These are phyloP conservation scores for Lachnellula willkommii DNA, from an alignment of 2,329 filamentous ascomycete species.

Conservation along the genomic window DNA sequence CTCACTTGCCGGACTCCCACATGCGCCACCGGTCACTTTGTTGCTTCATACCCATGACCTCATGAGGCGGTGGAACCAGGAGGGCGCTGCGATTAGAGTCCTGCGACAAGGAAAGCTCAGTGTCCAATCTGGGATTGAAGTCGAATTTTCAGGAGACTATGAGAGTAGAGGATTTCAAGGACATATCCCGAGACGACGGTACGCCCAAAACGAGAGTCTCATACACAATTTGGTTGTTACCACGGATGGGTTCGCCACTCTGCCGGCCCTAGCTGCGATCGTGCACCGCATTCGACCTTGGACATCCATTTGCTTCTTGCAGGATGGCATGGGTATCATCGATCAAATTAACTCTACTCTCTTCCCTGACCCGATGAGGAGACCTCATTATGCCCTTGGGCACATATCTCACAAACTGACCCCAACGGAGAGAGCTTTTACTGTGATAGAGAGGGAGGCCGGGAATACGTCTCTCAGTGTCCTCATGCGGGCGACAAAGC, in stretches of 20 bases:
- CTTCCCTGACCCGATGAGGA: conserved; percentile 58
- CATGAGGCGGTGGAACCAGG: conserved; percentile 42
- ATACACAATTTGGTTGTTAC: conserved; percentile 71
- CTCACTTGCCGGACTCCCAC: conserved; percentile 50
- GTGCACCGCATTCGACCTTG: conserved; percentile 60
- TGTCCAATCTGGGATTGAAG: conserved; percentile 28
- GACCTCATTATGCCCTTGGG: conserved; percentile 65
- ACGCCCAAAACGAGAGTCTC: not conserved
- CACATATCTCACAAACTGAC: conserved; percentile 35
- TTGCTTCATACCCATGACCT: conserved; percentile 48
- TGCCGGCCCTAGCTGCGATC: conserved; percentile 53
- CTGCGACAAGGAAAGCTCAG: conserved; percentile 39
- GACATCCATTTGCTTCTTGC: conserved; percentile 70
- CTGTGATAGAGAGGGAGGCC: conserved; percentile 34
- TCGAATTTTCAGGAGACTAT: conserved; percentile 22
- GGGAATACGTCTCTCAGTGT: conserved; percentile 35
- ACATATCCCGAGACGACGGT: not conserved
- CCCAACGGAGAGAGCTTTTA: conserved; percentile 36
- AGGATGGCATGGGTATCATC: conserved; percentile 78
- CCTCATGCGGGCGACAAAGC: conserved; percentile 6
- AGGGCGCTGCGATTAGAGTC: conserved; percentile 41
- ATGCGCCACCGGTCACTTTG: conserved; percentile 59
- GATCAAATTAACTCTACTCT: conserved; percentile 68
- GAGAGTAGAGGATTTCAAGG: not conserved
- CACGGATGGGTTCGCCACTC: conserved; percentile 54